Evolutionary conservation across 2,329 filamentous ascomycete genomes (phyloP), one percentile per base, ranked within the genome.

Genomic region (Aspergillus proliferans): DNA sequence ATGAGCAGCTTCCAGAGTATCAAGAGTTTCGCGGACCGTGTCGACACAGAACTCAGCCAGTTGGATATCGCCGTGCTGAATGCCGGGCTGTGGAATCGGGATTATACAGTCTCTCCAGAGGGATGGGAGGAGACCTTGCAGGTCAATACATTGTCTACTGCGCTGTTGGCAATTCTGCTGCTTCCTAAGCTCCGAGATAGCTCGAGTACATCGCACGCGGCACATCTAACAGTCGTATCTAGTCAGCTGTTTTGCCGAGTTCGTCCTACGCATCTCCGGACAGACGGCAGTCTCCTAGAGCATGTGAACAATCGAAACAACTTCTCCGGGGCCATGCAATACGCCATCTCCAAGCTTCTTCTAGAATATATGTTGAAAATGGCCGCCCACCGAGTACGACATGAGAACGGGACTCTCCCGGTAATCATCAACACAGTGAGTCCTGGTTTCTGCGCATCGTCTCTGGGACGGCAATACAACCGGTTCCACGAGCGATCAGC

Each of bases 91-190:
- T 69, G 69, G 52, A 67, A 69, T 42, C 60, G 66, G 12, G 58
- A 65, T 19, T 75, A 70, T 52, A 53, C 50, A 2, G 48, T 58
- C 1, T 70, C 69, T 0, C 44, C 62, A 2, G 72, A 75, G 28
- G 77, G 74, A 5, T 80, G 71, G 67, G 77, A 81, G 50, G 66
- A 73, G 47, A 76, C 71, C 1, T 53, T 84, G 9, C 80, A 84
- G 59, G 76, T 82, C 54, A 83, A 84, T 57, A 70, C 75, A 1
- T 64, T 84, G 2, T 80, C 79, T 2, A 84, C 79, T 1, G 70
- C 74, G 6, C 67, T 83, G 1, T 64, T 85, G 6, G 77, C 71
- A 0, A 53, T 82, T 2, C 60, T 82, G 2, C 67, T 85, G 9
- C 63, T 79, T 1, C 76, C 75, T 0, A 73, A 74, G 46, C 58